Percentiles rank a stretch among this genome's conserved stretches.
These are phyloP conservation scores for Lyophyllum shimeji DNA, from an alignment of 768 basidiomycete species.

Conservation along the genomic window DNA sequence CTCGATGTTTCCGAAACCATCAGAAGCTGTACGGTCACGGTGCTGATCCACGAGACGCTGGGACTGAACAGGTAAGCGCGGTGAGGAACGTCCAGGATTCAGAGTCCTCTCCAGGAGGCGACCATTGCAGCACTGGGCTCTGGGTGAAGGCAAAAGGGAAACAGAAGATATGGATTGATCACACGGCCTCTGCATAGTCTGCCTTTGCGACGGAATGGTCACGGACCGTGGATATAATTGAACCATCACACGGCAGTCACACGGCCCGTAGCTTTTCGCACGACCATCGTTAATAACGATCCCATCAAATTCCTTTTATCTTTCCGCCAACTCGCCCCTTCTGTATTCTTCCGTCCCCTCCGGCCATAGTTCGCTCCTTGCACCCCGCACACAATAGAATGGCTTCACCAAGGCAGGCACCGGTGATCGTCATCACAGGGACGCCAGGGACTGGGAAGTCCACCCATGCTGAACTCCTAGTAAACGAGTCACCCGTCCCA, in stretches of 20 bases:
- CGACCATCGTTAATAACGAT: background rate
- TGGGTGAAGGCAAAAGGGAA: constrained; percentile 17
- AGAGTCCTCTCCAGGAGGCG: constrained; percentile 31
- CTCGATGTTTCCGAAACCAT: constrained; percentile 21
- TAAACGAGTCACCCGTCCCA: constrained; percentile 64
- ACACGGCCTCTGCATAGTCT: constrained; percentile 14
- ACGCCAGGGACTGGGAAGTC: constrained; percentile 97
- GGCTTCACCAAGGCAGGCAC: constrained; percentile 27
- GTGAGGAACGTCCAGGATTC: constrained; percentile 15
- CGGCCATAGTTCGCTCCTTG: background rate
- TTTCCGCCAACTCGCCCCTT: background rate
- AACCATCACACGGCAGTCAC: background rate
- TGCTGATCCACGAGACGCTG: constrained; percentile 1
- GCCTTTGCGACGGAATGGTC: constrained; percentile 15
- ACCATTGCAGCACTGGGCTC: constrained; percentile 27
- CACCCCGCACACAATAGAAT: background rate
- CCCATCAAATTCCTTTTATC: too few species aligned
- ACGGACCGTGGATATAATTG: constrained; percentile 7
- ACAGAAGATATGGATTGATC: constrained; percentile 15
- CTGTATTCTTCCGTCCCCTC: background rate
- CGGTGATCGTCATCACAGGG: constrained; percentile 84
- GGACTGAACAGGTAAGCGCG: constrained; percentile 7
- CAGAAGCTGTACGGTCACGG: constrained; percentile 12
- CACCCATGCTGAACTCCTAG: constrained; percentile 86
- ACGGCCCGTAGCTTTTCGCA: background rate